phyloP scores from a whole-genome alignment of 441 rosid species.

The Populus hybrid region DNA sequence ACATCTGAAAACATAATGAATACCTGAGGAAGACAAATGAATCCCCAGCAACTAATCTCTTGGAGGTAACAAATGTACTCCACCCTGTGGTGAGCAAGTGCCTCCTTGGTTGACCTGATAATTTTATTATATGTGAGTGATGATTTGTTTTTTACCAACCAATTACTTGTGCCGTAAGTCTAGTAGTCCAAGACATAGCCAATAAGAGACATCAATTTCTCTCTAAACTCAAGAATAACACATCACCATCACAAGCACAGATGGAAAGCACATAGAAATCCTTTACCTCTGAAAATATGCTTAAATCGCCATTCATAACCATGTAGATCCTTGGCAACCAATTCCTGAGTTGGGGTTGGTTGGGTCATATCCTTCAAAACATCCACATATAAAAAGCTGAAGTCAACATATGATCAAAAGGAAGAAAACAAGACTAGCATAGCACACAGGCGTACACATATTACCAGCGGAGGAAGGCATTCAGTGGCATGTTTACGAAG shows the following conservation, averaged over 20 bases:
- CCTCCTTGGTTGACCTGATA: constrained; percentile 88
- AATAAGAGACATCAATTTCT: background rate
- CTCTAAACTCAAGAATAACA: background rate
- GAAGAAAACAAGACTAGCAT: background rate
- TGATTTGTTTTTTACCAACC: background rate
- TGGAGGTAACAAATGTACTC: constrained; percentile 91
- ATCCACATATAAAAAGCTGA: constrained; percentile 15
- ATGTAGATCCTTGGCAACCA: constrained; percentile 78
- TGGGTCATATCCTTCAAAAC: constrained; percentile 75
- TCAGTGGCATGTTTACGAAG: constrained; percentile 94
- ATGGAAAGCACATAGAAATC: background rate
- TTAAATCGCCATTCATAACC: constrained; percentile 90
- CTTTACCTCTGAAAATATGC: constrained; percentile 89
- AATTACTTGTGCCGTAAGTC: background rate
- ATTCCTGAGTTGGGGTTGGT: constrained; percentile 80
- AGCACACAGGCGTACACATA: background rate
- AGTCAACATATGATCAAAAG: constrained; percentile 1
- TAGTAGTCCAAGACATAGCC: background rate
- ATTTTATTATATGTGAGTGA: constrained; percentile 4
- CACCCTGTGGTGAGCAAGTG: constrained; percentile 97
- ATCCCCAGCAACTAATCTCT: constrained; percentile 89
- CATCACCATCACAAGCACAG: background rate
- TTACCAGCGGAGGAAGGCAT: constrained; percentile 81
- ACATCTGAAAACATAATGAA: background rate
- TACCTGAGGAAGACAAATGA: constrained; percentile 93